Percentiles rank a stretch among this genome's conserved stretches.
Evolutionary conservation across 257 asterid species (phyloP).

Genomic region (Solanum chiquidenum): DNA sequence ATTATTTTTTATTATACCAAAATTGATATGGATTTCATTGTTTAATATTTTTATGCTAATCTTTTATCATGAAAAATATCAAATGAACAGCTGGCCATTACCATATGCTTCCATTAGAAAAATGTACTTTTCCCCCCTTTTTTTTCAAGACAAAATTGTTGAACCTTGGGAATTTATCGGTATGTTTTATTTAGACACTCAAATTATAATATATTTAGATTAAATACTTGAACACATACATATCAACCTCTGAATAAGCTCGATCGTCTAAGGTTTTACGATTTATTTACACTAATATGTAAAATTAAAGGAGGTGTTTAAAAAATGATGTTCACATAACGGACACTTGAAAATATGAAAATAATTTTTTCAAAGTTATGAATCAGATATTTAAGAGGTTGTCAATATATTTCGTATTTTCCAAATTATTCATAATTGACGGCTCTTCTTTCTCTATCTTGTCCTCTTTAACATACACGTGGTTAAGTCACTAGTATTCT

Average conservation of each 20-base stretch:
- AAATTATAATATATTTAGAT: too few species aligned
- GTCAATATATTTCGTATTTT: neutral
- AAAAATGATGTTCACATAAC: too few species aligned
- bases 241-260: neutral
- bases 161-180: fast-evolving
- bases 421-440: neutral
- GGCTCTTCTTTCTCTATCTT: neutral
- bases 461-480: neutral
- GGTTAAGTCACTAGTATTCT: neutral
- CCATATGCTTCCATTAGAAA: neutral
- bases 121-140: neutral
- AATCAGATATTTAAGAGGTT: neutral
- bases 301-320: neutral
- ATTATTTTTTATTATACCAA: neutral
- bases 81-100: neutral
- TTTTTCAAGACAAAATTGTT: neutral
- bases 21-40: neutral
- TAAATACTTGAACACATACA: neutral
- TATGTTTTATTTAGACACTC: neutral
- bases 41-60: neutral
- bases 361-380: neutral
- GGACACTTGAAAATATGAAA: neutral
- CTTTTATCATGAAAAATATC: neutral
- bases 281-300: neutral
- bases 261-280: neutral